These are phyloP conservation scores for Apophysomyces variabilis DNA, from an alignment of 371 early-diverging fungal species.

Conservation along the genomic window DNA sequence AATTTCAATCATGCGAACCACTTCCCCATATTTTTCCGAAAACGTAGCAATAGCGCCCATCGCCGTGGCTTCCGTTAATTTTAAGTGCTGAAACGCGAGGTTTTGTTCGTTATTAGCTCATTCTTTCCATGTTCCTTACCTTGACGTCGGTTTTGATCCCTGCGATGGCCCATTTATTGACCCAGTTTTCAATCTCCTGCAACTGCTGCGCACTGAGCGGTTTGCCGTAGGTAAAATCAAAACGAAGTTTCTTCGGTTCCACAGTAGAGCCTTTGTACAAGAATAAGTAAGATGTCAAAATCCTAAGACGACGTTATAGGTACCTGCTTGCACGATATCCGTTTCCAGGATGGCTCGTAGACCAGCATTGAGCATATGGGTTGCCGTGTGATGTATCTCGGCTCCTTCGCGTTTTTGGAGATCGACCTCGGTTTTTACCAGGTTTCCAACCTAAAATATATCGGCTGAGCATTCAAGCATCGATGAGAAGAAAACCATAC, in stretches of 20 bases:
- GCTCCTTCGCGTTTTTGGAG: constrained; percentile 57
- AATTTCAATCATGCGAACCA: constrained; percentile 67
- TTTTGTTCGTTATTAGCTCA: neutral
- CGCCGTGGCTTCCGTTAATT: constrained; percentile 64
- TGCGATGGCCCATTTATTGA: constrained; percentile 58
- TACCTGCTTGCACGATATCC: constrained; percentile 73
- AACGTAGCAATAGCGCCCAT: constrained; percentile 71
- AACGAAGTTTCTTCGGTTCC: constrained; percentile 64
- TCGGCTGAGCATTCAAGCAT: neutral
- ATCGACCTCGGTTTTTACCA: constrained; percentile 58
- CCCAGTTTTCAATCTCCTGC: constrained; percentile 59
- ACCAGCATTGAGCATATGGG: constrained; percentile 77
- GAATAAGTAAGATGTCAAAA: neutral
- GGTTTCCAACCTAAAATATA: constrained; percentile 30
- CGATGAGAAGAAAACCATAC: constrained; percentile 12
- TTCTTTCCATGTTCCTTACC: constrained; percentile 14
- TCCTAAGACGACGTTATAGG: neutral
- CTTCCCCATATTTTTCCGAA: constrained; percentile 71
- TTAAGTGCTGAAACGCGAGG: constrained; percentile 42
- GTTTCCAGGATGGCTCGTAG: constrained; percentile 61
- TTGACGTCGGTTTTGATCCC: constrained; percentile 50
- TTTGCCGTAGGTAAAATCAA: constrained; percentile 75
- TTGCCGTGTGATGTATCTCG: constrained; percentile 81
- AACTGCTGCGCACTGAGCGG: constrained; percentile 60
- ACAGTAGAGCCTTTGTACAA: constrained; percentile 61